A percentile compares a stretch with the other conserved stretches of the same genome.
phyloP scores from a whole-genome alignment of 208 protist species.

The Vickermania spadyakhi region DNA sequence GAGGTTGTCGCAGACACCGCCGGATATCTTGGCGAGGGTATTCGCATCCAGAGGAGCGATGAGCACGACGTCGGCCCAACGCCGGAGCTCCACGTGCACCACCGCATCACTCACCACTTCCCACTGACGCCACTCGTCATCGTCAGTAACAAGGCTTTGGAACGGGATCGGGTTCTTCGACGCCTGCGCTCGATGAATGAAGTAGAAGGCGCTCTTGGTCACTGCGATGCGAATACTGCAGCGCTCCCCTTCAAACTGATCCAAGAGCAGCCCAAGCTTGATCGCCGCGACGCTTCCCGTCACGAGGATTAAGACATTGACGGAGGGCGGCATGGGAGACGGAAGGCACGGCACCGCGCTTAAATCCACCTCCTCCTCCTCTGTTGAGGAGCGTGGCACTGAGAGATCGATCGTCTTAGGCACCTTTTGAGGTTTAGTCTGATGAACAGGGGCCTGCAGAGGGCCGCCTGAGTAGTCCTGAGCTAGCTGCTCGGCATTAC shows the following conservation, averaged over 20 bases:
- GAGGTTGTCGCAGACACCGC: slow-evolving; percentile 94
- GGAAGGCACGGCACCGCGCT: background rate
- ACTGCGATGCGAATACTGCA: slow-evolving; percentile 79
- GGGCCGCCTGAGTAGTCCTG: too few relatives aligned
- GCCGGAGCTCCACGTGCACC: slow-evolving; percentile 90
- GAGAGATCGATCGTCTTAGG: background rate
- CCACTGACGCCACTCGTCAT: slow-evolving; percentile 78
- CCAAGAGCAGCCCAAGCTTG: slow-evolving; percentile 75
- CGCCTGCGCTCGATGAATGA: slow-evolving; percentile 54
- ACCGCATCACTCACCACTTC: slow-evolving; percentile 80
- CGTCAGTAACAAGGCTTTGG: slow-evolving; percentile 74
- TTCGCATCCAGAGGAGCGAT: slow-evolving; percentile 96
- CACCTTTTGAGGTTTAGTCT: slow-evolving; percentile 1
- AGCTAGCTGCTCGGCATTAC: too few relatives aligned
- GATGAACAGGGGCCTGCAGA: too few relatives aligned
- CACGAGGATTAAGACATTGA: slow-evolving; percentile 74
- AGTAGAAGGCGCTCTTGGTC: slow-evolving; percentile 70
- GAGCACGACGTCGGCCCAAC: slow-evolving; percentile 94
- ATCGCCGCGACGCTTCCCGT: slow-evolving; percentile 86
- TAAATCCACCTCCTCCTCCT: background rate
- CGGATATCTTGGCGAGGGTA: slow-evolving; percentile 93
- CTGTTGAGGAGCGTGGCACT: background rate
- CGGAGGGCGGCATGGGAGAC: slow-evolving; percentile 18
- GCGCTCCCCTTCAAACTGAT: slow-evolving; percentile 48
- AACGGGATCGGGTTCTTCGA: slow-evolving; percentile 49